Evolutionary conservation across 2,329 filamentous ascomycete species (phyloP), one percentile per base, ranked within the genome.

Genomic region (Ambrosiella xylebori): DNA sequence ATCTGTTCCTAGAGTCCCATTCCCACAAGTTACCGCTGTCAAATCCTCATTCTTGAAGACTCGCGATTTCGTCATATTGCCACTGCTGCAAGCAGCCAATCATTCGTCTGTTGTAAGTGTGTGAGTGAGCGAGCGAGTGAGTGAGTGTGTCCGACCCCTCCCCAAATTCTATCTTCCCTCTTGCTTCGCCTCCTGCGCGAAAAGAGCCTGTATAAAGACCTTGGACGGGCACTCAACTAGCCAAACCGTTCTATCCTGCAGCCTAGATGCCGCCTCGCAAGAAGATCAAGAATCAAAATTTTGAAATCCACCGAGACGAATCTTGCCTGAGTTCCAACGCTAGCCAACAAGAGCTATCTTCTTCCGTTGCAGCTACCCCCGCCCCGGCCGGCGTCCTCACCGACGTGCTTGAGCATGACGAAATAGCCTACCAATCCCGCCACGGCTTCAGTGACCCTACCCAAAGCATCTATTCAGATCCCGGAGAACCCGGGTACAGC

Each of bases 251-350:
- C 54, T 11, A 40, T 50, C 35, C 50, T 53, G 51, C 35, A 12
- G 51, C 52, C 55, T 60, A 60, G 51, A 60, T 60, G 59, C 55
- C 59, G 36, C 59, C 56, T 36, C 59, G 59, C 41, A 60, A 50
- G 44, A 60, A 60, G 47, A 49, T 54, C 27, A 60, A 60, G 44
- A 55, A 57, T 15, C 52, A 57, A 44, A 53, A 6, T 39, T 60
- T 60, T 54, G 59, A 57, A 44, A 60, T 60, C 41, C 59, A 57
- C 44, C 59, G 59, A 50, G 59, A 60, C 59, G 59, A 57, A 55
- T 60, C 59, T 19, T 60, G 59, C 51, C 55, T 60, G 13, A 60
- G 59, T 44, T 60, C 59, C 55, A 60, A 60, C 59, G 56, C 51
- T 19, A 60, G 59, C 36, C 55, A 57, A 8, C 55, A 60, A 19